A percentile compares a stretch with the other conserved stretches of the same genome.
Evolutionary conservation across 768 basidiomycete species (phyloP).

Genomic region (Lactarius sp.): DNA sequence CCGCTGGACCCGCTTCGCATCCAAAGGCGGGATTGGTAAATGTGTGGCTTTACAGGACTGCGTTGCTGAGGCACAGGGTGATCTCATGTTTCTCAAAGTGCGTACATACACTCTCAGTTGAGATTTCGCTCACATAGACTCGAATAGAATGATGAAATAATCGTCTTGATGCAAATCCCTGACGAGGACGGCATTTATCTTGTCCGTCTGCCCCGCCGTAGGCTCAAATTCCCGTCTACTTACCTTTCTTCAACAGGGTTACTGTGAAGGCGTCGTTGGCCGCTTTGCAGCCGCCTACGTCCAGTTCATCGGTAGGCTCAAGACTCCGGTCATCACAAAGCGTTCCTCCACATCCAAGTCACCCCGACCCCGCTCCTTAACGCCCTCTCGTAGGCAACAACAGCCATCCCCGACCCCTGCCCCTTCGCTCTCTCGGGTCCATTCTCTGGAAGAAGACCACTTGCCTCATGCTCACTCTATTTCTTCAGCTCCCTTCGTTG

Average conservation of each 20-base stretch:
- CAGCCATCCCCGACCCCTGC: slow-evolving; percentile 30
- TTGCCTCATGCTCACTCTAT: slow-evolving; percentile 2
- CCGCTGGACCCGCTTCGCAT: slow-evolving; percentile 80
- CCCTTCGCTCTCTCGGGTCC: slow-evolving; percentile 23
- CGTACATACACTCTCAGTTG: slow-evolving; percentile 26
- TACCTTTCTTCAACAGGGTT: slow-evolving; percentile 47
- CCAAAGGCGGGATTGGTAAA: slow-evolving; percentile 79
- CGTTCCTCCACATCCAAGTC: slow-evolving; percentile 39
- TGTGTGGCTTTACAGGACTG: slow-evolving; percentile 73
- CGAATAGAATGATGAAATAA: slow-evolving; percentile 70
- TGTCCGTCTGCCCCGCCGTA: slow-evolving; percentile 39
- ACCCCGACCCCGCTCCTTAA: slow-evolving; percentile 30
- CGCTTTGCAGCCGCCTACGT: slow-evolving; percentile 62
- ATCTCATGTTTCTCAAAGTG: slow-evolving; percentile 86
- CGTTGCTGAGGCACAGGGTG: slow-evolving; percentile 64
- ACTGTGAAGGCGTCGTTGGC: slow-evolving; percentile 85
- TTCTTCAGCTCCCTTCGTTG: slow-evolving; percentile 3
- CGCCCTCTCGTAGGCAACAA: slow-evolving; percentile 27
- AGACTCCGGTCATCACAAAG: slow-evolving; percentile 75
- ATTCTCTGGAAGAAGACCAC: slow-evolving; percentile 15
- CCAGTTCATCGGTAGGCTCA: slow-evolving; percentile 66
- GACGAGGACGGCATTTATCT: slow-evolving; percentile 52
- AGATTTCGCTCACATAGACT: background rate
- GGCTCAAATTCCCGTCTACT: background rate
- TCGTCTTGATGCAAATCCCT: slow-evolving; percentile 65